Base-by-base conservation (phyloP, 352 stramenopile species). In the Phytophthora kernoviae region DNA sequence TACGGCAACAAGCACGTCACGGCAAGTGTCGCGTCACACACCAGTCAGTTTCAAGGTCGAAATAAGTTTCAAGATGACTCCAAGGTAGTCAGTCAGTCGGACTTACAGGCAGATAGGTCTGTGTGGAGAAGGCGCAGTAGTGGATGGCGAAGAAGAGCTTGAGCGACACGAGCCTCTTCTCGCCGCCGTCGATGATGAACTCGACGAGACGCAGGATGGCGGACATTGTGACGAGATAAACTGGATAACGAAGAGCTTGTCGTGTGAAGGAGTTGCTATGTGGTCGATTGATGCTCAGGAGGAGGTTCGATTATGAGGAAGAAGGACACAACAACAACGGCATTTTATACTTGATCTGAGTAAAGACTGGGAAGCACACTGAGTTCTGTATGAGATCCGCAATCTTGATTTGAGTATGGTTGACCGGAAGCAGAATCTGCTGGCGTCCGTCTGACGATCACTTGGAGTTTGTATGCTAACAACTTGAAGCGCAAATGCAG, bases 111-210 rank as follows among this genome's bases (percentile, higher is more conserved):
- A 90, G 64, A 32, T 84, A 90, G 9, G 80, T 88, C 48, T 88
- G 80, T 34, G 73, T 84, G 50, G 75, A 87, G 65, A 90, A 90
- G 27, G 77, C 80, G 40, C 70, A 79, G 56, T 84, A 84, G 58
- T 85, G 71, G 63, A 90, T 82, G 41, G 84, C 61, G 62, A 87
- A 90, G 50, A 88, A 74, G 58, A 90, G 58, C 69, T 90, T 90
- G 64, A 90, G 80, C 64, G 80, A 71, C 62, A 88, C 67, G 71
- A 90, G 80, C 49, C 54, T 46, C 64, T 74, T 62, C 66, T 90
- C 80, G 52, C 80, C 79, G 65, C 77, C 79, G 42, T 87, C 73
- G 65, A 90, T 54, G 51, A 81, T 47, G 66, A 90, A 90, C 32
- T 71, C 70, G 57, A 74, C 33, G 18, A 74, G 65, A 32, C 68